Evolutionary conservation across 495 filamentous ascomycete genomes (phyloP), one percentile per base, ranked within the genome.

Genomic region (Trichoderma reesei): DNA sequence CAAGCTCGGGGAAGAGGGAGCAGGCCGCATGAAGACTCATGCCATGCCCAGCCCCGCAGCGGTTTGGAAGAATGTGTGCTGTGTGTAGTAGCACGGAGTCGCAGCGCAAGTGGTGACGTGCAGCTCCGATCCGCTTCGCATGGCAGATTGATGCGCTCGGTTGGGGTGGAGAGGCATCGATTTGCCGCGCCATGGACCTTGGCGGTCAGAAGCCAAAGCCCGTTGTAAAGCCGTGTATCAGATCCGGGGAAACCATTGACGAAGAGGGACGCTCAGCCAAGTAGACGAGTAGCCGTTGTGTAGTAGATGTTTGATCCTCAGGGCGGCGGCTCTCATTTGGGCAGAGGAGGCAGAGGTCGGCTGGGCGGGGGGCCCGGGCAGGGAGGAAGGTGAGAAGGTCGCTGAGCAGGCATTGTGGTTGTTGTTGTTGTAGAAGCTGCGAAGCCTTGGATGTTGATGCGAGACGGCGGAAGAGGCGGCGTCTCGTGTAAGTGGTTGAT

Each of bases 331-430:
- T 18, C 80, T 74, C 88, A 84, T 80, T 89, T 89, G 70, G 89
- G 89, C 42, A 91, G 83, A 72, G 89, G 89, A 72, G 90, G 90
- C 20, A 93, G 86, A 77, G 90, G 90, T 65, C 90, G 84, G 77
- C 86, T 90, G 42, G 90, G 90, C 71, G 90, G 90, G 67, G 90
- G 90, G 70, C 90, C 90, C 4, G 90, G 90, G 84, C 88, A 91
- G 68, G 90, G 90, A 81, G 90, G 90, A 67, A 91, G 86, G 67
- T 85, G 81, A 70, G 85, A 84, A 62, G 87, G 82, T 70, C 85
- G 84, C 76, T 89, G 82, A 20, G 77, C 68, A 62, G 72, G 69
- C 86, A 88, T 87, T 68, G 56, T 69, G 56, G 65, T 60, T 37
- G 39, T 60, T 59, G 7, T 33, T 16, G 61, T 63, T 48, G 37